A percentile compares a stretch with the other conserved stretches of the same genome.
Evolutionary conservation across 2,329 filamentous ascomycete species (phyloP).

Genomic region (Aspergillus spinulosporus): DNA sequence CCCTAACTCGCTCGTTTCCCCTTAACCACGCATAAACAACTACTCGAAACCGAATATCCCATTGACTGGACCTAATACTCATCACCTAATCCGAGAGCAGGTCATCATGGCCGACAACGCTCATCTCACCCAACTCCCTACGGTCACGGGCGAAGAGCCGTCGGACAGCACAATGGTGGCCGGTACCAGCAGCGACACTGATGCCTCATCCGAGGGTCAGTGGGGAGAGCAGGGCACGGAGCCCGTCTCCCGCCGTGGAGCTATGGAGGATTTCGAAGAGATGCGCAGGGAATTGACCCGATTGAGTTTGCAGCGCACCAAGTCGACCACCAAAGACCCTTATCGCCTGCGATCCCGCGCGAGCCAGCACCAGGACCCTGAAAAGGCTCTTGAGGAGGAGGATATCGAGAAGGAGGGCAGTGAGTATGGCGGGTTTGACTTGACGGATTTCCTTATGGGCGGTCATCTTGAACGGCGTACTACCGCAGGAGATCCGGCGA

Average conservation of each 20-base stretch:
- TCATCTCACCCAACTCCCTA: slow-evolving; percentile 11
- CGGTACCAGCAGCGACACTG: slow-evolving; percentile 21
- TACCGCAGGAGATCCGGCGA: slow-evolving; percentile 63
- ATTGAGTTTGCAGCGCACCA: slow-evolving; percentile 49
- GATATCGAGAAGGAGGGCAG: slow-evolving; percentile 23
- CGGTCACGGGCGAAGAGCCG: slow-evolving; percentile 10
- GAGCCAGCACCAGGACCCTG: slow-evolving; percentile 39
- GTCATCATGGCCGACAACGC: slow-evolving; percentile 10
- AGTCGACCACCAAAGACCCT: slow-evolving; percentile 30
- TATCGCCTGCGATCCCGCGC: slow-evolving; percentile 29
- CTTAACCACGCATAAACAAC: neutral
- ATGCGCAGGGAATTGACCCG: slow-evolving; percentile 57
- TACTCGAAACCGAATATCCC: neutral
- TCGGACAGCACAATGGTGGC: slow-evolving; percentile 19
- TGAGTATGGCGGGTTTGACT: slow-evolving; percentile 57
- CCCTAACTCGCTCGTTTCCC: neutral
- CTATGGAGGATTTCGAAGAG: slow-evolving; percentile 61
- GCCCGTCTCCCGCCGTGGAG: slow-evolving; percentile 52
- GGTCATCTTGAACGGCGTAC: slow-evolving; percentile 74
- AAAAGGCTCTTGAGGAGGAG: slow-evolving; percentile 51
- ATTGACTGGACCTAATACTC: neutral
- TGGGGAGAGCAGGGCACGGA: slow-evolving; percentile 65
- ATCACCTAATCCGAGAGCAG: neutral
- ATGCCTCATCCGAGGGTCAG: slow-evolving; percentile 47
- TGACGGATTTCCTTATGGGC: slow-evolving; percentile 69